phyloP scores from a whole-genome alignment of 805 yeast species.

The Hanseniaspora meyeri region DNA sequence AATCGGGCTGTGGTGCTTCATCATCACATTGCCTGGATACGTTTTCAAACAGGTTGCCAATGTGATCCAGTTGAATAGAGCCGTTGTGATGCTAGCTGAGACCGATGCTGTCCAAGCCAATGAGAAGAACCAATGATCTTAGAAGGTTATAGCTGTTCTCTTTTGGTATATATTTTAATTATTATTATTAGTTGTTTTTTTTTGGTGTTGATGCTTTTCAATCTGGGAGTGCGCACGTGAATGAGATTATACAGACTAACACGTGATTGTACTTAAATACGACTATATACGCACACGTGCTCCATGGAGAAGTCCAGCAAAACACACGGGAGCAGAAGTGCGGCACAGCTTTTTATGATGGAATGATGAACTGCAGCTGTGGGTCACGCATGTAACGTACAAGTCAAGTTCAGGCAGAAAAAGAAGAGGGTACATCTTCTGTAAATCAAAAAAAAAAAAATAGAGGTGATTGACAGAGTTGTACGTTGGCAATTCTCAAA shows the following conservation, averaged over 20 bases:
- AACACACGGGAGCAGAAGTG: too few relatives aligned
- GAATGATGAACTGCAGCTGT: background rate
- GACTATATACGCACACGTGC: too few relatives aligned
- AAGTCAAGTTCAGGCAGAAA: too few relatives aligned
- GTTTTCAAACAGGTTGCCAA: constrained; percentile 81
- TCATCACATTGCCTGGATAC: constrained; percentile 73
- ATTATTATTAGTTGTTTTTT: background rate
- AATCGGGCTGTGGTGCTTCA: constrained; percentile 18
- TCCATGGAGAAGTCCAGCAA: too few relatives aligned
- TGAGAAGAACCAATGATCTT: constrained; percentile 16
- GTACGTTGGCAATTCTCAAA: too few relatives aligned
- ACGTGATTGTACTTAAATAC: too few relatives aligned
- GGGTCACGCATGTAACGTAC: too few relatives aligned
- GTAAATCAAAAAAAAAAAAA: too few relatives aligned
- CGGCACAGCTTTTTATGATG: background rate
- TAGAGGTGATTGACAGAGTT: too few relatives aligned
- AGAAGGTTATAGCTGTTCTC: background rate
- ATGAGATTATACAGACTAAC: too few relatives aligned
- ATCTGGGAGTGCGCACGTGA: too few relatives aligned
- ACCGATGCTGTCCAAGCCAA: constrained; percentile 40
- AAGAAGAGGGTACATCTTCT: too few relatives aligned
- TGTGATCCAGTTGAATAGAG: constrained; percentile 75
- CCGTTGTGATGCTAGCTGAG: constrained; percentile 68
- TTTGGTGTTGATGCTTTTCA: background rate
- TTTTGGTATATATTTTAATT: background rate